Evolutionary conservation across 1,139 yeast genomes (phyloP), one percentile per base, ranked within the genome.

Genomic region (Saccharomyces pastorianus): DNA sequence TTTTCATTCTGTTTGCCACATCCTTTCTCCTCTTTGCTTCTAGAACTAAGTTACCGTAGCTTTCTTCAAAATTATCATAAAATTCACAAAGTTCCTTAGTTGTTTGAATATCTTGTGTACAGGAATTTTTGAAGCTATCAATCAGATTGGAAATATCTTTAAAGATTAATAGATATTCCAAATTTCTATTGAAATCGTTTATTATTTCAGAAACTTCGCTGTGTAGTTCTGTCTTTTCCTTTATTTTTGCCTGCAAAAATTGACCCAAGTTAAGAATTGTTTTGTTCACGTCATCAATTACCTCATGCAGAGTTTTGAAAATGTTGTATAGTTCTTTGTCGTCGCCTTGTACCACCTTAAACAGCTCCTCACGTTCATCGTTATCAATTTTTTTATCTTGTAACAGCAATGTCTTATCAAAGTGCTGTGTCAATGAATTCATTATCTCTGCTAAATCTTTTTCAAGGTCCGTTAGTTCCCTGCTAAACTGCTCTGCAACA

Each of bases 371-470:
- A 52, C 66, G 65, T 51, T 70, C 74, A 1, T 59, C 61, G 3
- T 59, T 59, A 6, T 61, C 56, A 4, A 60, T 53, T 4, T 55
- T 46, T 2, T 62, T 57, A n/a, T 68, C 68, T n/a, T 64, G 61
- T 9, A 72, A 58, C 1, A 73, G 54, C 11, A 59, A 62, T 23
- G 96, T 87, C 64, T 87, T 90, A 66, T 89, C 96, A 61, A 83
- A 88, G 69, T 90, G 96, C 53, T 82, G 80, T 6, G 96, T 85
- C 42, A 90, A 72, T 65, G 90, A 83, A 56, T 83, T 84, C 41
- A 90, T 71, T 20, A 86, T 73, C 7, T 79, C 76, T 0, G 88
- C 95, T 69, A 89, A 76, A 54, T 87, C 95, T 56, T 78, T 77
- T 53, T 89, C 96, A 54, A 85, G 71, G 0, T 76, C 72, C 6